Evolutionary conservation across 345 rosid species (phyloP), one percentile per base, ranked within the genome.

Genomic region (Citrus unshiu): DNA sequence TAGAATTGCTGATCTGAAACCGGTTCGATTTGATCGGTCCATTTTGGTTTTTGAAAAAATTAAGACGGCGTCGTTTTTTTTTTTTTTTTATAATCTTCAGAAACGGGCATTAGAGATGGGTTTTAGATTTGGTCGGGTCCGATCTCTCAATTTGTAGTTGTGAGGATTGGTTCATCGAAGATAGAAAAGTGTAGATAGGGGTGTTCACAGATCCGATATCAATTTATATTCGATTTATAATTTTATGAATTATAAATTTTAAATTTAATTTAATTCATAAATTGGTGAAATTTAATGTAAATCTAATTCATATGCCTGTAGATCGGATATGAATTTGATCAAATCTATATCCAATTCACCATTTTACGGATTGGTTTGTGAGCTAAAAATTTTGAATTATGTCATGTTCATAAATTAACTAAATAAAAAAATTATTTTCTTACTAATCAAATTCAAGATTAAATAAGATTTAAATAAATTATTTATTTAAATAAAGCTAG

Each of bases 291-390:
- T 32, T 32, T 32, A 4, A 32, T 32, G 0, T 0, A 4, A 32
- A 32, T 32, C 0, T 32, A 32, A 32, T 32, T 0, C 0, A 32
- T 32, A 32, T 0, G 0, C 4, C 35, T 32, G 35, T 0, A 0
- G 35, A 32, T 32, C 5, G 0, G 0, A 32, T 32, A 32, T 0
- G 5, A 0, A 32, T 4, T 32, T 32, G 5, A 4, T 0, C 5
- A 0, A 32, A 32, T 32, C 0, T 32, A 32, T 32, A 32, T 32
- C 0, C 5, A 32, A 32, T 32, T 0, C 1, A 32, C 0, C 1
- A 32, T 32, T 32, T 32, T 32, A 0, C 0, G 4, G 49, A 43
- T 43, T 3, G 0, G 37, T 34, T 34, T 34, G 1, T 0, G 1
- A 1, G 1, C 0, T 34, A 34, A 34, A 34, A 34, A 4, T 5